Conservation (phyloP, 257 asterid genomes). For the Dorcoceras hygrometricum region DNA sequence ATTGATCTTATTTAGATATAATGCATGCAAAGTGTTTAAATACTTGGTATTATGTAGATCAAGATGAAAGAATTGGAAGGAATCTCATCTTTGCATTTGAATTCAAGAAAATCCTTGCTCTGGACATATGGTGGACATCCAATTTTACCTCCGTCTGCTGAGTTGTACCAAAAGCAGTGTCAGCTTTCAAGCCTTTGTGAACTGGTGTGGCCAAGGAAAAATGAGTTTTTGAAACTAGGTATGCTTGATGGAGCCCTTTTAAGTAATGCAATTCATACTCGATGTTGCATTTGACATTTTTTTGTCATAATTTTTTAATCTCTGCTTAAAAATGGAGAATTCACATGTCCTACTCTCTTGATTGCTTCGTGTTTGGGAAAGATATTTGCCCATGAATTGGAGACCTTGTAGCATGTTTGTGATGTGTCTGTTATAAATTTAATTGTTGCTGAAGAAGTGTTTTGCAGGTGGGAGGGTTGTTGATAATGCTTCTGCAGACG, state of each 20-base stretch:
- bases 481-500: conserved; percentile 32
- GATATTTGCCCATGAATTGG: neutral
- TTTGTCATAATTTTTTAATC: neutral
- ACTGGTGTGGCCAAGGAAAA: conserved; percentile 58
- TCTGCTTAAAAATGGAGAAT: conserved; percentile 8
- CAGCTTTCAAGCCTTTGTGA: conserved; percentile 57
- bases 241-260: conserved; percentile 22
- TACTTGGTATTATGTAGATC: conserved; percentile 38
- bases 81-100: conserved; percentile 36
- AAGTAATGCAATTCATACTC: conserved; percentile 6
- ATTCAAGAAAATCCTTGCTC: conserved; percentile 61
- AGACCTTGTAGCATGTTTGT: neutral
- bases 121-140: conserved; percentile 97
- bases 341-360: conserved; percentile 7
- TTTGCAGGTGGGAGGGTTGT: neutral
- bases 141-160: conserved; percentile 61
- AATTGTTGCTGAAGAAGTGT: conserved; percentile 19
- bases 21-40: conserved; percentile 11
- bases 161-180: conserved; percentile 50
- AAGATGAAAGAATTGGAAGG: conserved; percentile 40
- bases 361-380: neutral
- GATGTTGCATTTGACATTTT: conserved; percentile 18
- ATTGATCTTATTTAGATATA: neutral
- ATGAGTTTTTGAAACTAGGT: conserved; percentile 40
- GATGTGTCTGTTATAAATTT: conserved; percentile 4